Base-by-base conservation (phyloP, 148 eudicot species). In the Dysphania ambrosioides region DNA sequence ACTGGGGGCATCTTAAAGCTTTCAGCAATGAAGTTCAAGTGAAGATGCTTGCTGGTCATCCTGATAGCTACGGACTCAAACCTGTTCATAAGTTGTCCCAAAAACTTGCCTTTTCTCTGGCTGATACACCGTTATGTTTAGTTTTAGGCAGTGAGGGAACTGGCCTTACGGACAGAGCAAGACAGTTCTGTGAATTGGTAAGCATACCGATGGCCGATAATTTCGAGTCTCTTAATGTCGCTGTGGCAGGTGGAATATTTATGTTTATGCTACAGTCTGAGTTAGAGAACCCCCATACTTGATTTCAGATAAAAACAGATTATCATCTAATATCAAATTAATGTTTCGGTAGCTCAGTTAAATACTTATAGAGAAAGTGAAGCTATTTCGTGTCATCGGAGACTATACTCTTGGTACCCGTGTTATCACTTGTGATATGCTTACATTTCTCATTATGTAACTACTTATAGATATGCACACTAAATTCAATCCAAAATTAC, bases 171-270 rank as follows among this genome's bases (percentile, higher is more conserved):
- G 83, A 79, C 65, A 76, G 68, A 75, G 79, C 92, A n/a, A 85
- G 53, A 82, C 71, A 75, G 44, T 78, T 71, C 24, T 86, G 87
- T 68, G 88, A 90, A 77, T 87, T 94, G 53, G 82, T 94, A 62
- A 87, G 87, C 84, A 94, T 94, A 72, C 96, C 86, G 41, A 94
- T 92, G 98, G 80, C 85, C 0, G 85, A 86, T 23, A 77, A 88
- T 47, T 92, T 88, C 8, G 97, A 92, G 82, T 92, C 97, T 59
- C 90, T 92, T n/a, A 92, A 94, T 78, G 93, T 90, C 29, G 89
- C 96, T 2, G 97, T 94, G 31, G 97, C 97, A 2, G 97, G 97
- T 73, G 98, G 98, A 23, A 94, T 94, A 63, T 90, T 94, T 65
- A 78, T 94, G 96, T 94, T 81, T 68, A 83, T 88, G 91, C 80